A percentile compares a stretch with the other conserved stretches of the same genome.
Evolutionary conservation across 768 basidiomycete genomes (phyloP).

Genomic region (Vishniacozyma victoriae): DNA sequence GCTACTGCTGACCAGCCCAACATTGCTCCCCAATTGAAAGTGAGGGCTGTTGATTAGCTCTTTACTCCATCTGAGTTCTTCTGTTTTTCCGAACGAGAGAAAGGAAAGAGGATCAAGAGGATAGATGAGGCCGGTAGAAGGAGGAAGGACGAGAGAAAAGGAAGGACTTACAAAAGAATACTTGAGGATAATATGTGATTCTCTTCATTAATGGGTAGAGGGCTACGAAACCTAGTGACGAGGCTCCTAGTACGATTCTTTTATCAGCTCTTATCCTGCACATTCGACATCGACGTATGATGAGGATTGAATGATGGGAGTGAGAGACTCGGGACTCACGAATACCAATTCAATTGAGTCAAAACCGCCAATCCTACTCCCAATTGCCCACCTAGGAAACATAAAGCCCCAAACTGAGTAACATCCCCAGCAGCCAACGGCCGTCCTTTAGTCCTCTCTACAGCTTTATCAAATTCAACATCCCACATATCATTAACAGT

Average conservation of each 20-base stretch:
- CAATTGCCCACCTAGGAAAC: conserved; percentile 76
- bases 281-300: no score
- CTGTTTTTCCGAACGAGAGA: no score
- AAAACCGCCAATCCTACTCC: conserved; percentile 75
- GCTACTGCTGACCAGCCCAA: conserved; percentile 94
- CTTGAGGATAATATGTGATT: conserved; percentile 93
- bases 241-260: conserved; percentile 86
- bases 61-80: background rate
- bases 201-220: conserved; percentile 97
- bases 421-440: conserved; percentile 83
- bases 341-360: conserved; percentile 89
- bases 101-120: no score
- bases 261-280: no score
- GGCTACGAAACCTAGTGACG: conserved; percentile 78
- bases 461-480: conserved; percentile 77
- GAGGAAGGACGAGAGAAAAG: background rate
- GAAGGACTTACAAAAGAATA: conserved; percentile 67
- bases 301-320: no score
- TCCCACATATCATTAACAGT: conserved; percentile 99
- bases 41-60: conserved; percentile 58
- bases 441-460: conserved; percentile 84
- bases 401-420: conserved; percentile 64
- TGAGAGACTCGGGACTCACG: conserved; percentile 56
- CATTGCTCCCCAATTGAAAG: conserved; percentile 95
- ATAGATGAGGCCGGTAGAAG: no score